phyloP scores from a whole-genome alignment of 75 land plant genomes.

The Pinus albicaulis region DNA sequence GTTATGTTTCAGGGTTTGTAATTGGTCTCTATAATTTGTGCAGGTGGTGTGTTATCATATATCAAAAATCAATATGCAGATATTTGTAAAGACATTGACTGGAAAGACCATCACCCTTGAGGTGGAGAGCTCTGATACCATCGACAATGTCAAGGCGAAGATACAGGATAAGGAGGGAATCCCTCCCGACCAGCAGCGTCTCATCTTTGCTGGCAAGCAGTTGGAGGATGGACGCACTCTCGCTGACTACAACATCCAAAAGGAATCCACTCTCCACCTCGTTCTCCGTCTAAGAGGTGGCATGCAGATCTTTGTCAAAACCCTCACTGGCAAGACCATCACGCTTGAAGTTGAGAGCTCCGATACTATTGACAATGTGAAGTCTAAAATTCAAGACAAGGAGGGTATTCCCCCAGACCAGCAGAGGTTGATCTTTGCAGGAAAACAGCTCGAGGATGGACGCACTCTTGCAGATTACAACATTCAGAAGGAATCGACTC shows the following conservation, averaged over 20 bases:
- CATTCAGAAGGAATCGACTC: too few species aligned
- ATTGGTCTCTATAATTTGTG: too few species aligned
- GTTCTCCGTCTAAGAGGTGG: neutral
- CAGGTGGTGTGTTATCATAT: too few species aligned
- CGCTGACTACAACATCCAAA: neutral
- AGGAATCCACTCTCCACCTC: neutral
- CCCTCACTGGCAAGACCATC: neutral
- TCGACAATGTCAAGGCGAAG: neutral
- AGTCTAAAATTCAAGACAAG: too few species aligned
- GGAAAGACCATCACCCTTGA: conserved; percentile 5
- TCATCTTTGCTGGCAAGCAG: conserved; percentile 6
- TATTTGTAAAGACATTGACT: neutral
- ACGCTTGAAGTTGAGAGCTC: too few species aligned
- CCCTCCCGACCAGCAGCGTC: neutral
- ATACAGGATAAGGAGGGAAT: neutral
- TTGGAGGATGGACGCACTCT: conserved; percentile 12
- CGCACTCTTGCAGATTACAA: too few species aligned
- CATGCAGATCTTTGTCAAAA: conserved; percentile 21
- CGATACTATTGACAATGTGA: too few species aligned
- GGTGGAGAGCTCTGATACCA: neutral
- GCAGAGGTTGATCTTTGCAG: too few species aligned
- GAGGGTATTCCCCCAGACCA: too few species aligned
- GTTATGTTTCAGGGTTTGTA: too few species aligned
- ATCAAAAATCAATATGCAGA: neutral
- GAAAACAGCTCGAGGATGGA: too few species aligned